Evolutionary conservation across 176 grass and related monocot species (phyloP).

Genomic region (Raddia guianensis): DNA sequence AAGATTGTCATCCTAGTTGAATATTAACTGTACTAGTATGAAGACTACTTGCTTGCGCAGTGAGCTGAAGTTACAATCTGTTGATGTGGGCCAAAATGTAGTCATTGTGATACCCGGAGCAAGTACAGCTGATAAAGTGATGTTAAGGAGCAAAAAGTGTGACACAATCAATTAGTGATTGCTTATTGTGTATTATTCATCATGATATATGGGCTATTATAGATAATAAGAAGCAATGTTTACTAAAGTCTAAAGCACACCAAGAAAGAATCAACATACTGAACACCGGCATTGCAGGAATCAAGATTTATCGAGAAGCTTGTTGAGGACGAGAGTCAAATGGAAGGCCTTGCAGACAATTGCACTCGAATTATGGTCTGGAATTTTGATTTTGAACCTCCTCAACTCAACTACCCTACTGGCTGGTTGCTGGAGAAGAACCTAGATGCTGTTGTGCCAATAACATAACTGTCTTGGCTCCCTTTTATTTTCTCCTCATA

Average conservation of each 20-base stretch:
- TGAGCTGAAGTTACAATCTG: slow-evolving; percentile 15
- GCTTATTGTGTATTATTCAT: neutral
- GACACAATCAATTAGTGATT: neutral
- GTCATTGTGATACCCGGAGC: neutral
- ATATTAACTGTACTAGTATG: neutral
- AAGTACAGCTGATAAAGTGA: neutral
- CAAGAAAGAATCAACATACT: neutral
- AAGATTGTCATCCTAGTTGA: slow-evolving; percentile 7
- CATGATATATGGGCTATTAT: slow-evolving; percentile 19
- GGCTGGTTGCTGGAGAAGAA: slow-evolving; percentile 75
- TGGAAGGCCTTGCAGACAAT: slow-evolving; percentile 88
- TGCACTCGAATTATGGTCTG: slow-evolving; percentile 86
- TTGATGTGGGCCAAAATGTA: slow-evolving; percentile 6
- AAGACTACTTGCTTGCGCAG: neutral
- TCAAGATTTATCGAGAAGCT: slow-evolving; percentile 83
- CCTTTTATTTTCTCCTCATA: slow-evolving; percentile 45
- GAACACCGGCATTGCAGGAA: slow-evolving; percentile 62
- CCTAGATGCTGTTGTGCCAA: slow-evolving; percentile 54
- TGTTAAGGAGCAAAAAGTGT: slow-evolving; percentile 14
- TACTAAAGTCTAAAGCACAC: slow-evolving; percentile 1
- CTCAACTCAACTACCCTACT: slow-evolving; percentile 55
- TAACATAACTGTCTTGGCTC: slow-evolving; percentile 50
- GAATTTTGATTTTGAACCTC: slow-evolving; percentile 68
- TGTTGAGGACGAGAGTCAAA: slow-evolving; percentile 90
- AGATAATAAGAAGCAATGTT: neutral